phyloP scores from a whole-genome alignment of 2,329 filamentous ascomycete genomes.

The Diaporthe ampelina region DNA sequence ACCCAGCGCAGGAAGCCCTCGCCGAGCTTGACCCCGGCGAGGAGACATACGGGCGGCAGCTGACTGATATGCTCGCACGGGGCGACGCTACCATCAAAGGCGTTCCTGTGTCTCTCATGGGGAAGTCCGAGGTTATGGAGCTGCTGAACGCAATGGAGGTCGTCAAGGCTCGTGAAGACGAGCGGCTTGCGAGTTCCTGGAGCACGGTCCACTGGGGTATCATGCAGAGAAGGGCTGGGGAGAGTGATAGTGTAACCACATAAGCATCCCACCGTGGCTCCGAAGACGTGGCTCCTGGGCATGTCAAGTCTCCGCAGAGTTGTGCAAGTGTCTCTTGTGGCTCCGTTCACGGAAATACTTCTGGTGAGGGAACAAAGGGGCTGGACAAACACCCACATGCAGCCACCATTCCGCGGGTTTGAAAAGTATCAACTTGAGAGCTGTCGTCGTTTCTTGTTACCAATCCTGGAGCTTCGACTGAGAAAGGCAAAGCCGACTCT shows the following conservation, averaged over 20 bases:
- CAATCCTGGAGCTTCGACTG: not conserved
- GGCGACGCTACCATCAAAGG: not conserved
- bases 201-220: not conserved
- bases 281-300: not conserved
- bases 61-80: not conserved
- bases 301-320: not conserved
- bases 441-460: not conserved
- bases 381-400: not conserved
- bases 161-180: not conserved
- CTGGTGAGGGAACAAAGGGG: too few species aligned
- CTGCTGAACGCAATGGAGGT: not conserved
- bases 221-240: not conserved
- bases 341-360: too few species aligned
- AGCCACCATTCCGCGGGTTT: not conserved
- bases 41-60: not conserved
- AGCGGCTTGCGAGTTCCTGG: not conserved
- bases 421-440: too few species aligned
- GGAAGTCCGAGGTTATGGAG: not conserved
- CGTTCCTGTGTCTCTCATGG: slow-evolving; percentile 11
- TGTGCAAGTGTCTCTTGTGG: not conserved
- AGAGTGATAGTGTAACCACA: not conserved
- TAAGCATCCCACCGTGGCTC: not conserved
- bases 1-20: not conserved
- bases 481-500: not conserved
- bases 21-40: not conserved